Percentiles rank a stretch among this genome's conserved stretches.
Evolutionary conservation across 2,329 filamentous ascomycete genomes (phyloP).

Genomic region (Aspergillus calidoustus): DNA sequence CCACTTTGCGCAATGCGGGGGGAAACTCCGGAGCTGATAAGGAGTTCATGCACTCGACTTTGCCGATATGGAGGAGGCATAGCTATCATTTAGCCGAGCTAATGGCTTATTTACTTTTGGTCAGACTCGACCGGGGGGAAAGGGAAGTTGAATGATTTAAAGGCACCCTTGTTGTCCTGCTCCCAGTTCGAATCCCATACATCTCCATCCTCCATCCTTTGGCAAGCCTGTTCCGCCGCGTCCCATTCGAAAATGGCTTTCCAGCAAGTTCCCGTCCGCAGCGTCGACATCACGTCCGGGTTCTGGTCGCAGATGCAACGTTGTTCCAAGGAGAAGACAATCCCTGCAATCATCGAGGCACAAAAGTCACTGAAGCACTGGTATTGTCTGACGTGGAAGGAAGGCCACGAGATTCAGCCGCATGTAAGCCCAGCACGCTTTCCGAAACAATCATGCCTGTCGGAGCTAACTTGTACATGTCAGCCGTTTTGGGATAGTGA

Average conservation of each 20-base stretch:
- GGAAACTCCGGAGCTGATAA: background rate
- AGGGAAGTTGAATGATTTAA: background rate
- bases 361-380: slow-evolving; percentile 24
- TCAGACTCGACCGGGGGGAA: too few relatives aligned
- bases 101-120: too few relatives aligned
- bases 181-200: background rate
- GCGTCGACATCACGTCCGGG: slow-evolving; percentile 24
- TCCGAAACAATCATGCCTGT: background rate
- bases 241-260: background rate
- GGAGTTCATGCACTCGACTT: too few relatives aligned
- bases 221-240: background rate
- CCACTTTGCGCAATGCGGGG: background rate
- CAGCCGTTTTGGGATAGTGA: slow-evolving; percentile 63
- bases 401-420: slow-evolving; percentile 43
- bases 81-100: too few relatives aligned
- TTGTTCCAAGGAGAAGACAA: slow-evolving; percentile 22
- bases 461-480: background rate
- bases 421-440: slow-evolving; percentile 35
- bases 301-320: slow-evolving; percentile 26
- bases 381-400: slow-evolving; percentile 28
- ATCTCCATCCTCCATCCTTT: background rate
- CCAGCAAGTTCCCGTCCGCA: slow-evolving; percentile 10
- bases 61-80: too few relatives aligned
- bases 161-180: background rate
- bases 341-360: slow-evolving; percentile 27